Percentiles rank a stretch among this genome's conserved stretches.
Conservation (phyloP, 208 protist genomes). For the Acanthamoeba castellanii region DNA sequence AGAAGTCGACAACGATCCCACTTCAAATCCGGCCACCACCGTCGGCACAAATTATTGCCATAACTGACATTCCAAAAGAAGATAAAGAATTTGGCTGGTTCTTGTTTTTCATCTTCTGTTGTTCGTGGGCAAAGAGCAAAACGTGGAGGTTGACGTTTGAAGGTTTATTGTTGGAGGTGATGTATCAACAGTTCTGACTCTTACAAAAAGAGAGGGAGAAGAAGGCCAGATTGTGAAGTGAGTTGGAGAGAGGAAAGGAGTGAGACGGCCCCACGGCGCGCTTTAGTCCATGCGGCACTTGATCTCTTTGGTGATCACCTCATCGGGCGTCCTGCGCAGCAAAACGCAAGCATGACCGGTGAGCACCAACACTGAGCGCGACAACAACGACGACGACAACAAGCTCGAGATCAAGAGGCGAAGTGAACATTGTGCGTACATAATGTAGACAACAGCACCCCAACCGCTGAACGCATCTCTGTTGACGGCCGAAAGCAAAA, state of each 20-base stretch:
- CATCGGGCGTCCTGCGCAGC: neutral
- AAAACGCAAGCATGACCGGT: neutral
- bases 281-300: constrained; percentile 20
- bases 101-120: no score
- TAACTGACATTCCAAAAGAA: neutral
- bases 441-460: constrained; percentile 95
- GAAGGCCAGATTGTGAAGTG: neutral
- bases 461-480: constrained; percentile 98
- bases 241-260: neutral
- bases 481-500: constrained; percentile 96
- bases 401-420: no score
- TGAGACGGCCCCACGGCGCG: neutral
- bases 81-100: no score
- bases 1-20: neutral
- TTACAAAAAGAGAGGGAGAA: neutral
- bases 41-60: neutral
- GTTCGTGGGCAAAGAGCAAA: neutral
- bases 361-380: neutral
- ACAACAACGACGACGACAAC: neutral
- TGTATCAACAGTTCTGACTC: neutral
- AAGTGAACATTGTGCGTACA: constrained; percentile 80
- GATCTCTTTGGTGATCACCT: neutral
- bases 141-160: neutral
- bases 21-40: neutral
- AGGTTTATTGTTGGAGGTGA: neutral